Conservation (phyloP, 1,284 basidiomycete species). For the Cryptococcus sp. region DNA sequence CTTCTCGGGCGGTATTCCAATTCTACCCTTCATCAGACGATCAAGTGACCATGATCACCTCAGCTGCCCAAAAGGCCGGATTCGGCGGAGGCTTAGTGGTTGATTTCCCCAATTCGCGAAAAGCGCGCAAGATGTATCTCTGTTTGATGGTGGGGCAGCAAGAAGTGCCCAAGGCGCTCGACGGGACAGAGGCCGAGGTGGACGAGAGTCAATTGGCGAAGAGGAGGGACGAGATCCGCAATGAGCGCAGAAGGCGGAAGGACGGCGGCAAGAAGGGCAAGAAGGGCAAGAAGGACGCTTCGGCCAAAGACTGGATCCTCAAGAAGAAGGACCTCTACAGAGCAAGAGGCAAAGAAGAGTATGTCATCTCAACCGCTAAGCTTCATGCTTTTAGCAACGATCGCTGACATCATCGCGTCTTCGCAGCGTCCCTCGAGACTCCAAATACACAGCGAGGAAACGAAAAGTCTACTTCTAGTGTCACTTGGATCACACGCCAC, state of each 20-base stretch:
- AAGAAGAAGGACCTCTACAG: constrained; percentile 63
- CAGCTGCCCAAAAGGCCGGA: constrained; percentile 87
- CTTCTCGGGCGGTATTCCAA: constrained; percentile 90
- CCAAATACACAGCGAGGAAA: constrained; percentile 55
- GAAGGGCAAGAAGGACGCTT: constrained; percentile 47
- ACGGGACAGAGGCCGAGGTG: constrained; percentile 63
- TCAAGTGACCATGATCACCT: constrained; percentile 92
- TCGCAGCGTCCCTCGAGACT: constrained; percentile 52
- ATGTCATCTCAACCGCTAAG: constrained; percentile 13
- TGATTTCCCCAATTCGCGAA: constrained; percentile 95
- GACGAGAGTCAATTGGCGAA: constrained; percentile 67
- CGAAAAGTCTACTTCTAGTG: constrained; percentile 51
- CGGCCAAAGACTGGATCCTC: constrained; percentile 59
- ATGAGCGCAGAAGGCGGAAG: constrained; percentile 45
- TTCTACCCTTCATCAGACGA: constrained; percentile 96
- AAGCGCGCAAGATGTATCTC: constrained; percentile 88
- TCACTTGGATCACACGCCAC: background rate
- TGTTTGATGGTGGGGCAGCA: constrained; percentile 76
- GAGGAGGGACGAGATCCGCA: constrained; percentile 53
- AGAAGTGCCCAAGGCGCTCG: constrained; percentile 71
- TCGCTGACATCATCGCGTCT: background rate
- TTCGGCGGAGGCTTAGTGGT: constrained; percentile 97
- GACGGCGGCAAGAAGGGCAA: constrained; percentile 37
- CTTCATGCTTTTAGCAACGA: background rate
- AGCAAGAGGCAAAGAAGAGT: constrained; percentile 59